A percentile compares a stretch with the other conserved stretches of the same genome.
Evolutionary conservation across 2,329 filamentous ascomycete species (phyloP).

Genomic region (Cladosporium sp.): DNA sequence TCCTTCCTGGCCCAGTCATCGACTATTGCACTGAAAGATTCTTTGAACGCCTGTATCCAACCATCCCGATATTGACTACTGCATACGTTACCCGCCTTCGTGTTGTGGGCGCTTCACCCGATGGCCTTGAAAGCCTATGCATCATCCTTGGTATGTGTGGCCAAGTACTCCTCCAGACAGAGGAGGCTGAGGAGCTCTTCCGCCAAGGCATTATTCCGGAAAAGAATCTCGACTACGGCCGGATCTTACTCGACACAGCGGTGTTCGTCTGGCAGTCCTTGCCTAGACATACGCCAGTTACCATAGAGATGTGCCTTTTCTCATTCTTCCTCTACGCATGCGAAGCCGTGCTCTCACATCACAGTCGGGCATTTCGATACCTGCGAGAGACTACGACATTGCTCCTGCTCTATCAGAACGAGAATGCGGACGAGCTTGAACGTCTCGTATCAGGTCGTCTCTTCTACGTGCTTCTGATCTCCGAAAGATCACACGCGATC

Average conservation of each 20-base stretch:
- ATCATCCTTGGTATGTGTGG: slow-evolving; percentile 13
- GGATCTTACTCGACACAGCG: not conserved
- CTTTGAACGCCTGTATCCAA: slow-evolving; percentile 10
- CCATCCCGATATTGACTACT: slow-evolving; percentile 10
- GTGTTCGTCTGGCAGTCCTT: slow-evolving; percentile 7
- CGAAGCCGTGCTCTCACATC: slow-evolving; percentile 8
- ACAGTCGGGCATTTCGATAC: slow-evolving; percentile 13
- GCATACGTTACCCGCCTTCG: slow-evolving; percentile 4
- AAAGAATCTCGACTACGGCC: not conserved
- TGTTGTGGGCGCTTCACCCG: not conserved
- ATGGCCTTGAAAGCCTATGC: slow-evolving; percentile 4
- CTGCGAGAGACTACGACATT: slow-evolving; percentile 9
- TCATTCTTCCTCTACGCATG: slow-evolving; percentile 14
- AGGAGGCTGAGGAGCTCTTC: slow-evolving; percentile 7
- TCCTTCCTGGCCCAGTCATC: not conserved
- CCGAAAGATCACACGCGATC: slow-evolving; percentile 13
- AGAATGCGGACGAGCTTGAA: not conserved
- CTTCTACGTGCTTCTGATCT: slow-evolving; percentile 7
- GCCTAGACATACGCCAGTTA: not conserved
- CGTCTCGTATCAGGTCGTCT: not conserved
- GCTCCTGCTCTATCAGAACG: not conserved
- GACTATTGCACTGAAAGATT: slow-evolving; percentile 14
- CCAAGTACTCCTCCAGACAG: slow-evolving; percentile 10
- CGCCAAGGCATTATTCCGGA: slow-evolving; percentile 8
- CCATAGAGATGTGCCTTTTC: slow-evolving; percentile 9